Conservation (phyloP, 2,329 filamentous ascomycete species). For the Fusarium zealandicum region DNA sequence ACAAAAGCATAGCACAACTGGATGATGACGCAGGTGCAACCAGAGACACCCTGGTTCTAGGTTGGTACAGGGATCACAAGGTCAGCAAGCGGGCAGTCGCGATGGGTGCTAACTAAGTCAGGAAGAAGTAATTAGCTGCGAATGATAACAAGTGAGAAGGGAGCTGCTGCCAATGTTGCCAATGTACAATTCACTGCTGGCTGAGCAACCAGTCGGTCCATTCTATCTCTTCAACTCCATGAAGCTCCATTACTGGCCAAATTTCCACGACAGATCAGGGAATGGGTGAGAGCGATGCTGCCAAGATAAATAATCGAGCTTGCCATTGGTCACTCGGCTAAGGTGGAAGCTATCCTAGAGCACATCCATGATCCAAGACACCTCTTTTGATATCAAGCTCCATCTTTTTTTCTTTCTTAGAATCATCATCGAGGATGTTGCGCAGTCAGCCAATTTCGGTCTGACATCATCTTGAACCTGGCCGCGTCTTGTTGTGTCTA, state of each 20-base stretch:
- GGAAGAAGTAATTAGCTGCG: slow-evolving; percentile 5
- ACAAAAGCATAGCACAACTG: slow-evolving; percentile 18
- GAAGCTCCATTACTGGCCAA: slow-evolving; percentile 4
- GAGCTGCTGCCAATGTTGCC: background rate
- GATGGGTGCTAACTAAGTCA: slow-evolving; percentile 3
- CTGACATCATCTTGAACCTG: slow-evolving; percentile 3
- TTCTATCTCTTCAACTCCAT: slow-evolving; percentile 10
- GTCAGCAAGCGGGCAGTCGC: background rate
- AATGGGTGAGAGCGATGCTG: slow-evolving; percentile 16
- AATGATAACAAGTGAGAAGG: background rate
- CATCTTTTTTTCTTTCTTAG: slow-evolving; percentile 5
- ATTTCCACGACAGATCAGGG: slow-evolving; percentile 20
- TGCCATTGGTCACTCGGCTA: slow-evolving; percentile 26
- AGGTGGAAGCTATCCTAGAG: slow-evolving; percentile 23
- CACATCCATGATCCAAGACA: slow-evolving; percentile 11
- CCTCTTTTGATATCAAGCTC: slow-evolving; percentile 20
- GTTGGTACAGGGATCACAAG: slow-evolving; percentile 19
- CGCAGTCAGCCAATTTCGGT: background rate
- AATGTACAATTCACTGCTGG: background rate
- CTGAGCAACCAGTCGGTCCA: slow-evolving; percentile 10
- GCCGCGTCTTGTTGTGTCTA: background rate
- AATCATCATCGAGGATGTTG: slow-evolving; percentile 12
- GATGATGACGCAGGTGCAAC: slow-evolving; percentile 38
- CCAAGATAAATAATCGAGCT: slow-evolving; percentile 24
- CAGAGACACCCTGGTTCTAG: slow-evolving; percentile 8